These are phyloP conservation scores for Ceratorhiza oryzae-sativae DNA, from an alignment of 1,284 basidiomycete species.

Conservation along the genomic window DNA sequence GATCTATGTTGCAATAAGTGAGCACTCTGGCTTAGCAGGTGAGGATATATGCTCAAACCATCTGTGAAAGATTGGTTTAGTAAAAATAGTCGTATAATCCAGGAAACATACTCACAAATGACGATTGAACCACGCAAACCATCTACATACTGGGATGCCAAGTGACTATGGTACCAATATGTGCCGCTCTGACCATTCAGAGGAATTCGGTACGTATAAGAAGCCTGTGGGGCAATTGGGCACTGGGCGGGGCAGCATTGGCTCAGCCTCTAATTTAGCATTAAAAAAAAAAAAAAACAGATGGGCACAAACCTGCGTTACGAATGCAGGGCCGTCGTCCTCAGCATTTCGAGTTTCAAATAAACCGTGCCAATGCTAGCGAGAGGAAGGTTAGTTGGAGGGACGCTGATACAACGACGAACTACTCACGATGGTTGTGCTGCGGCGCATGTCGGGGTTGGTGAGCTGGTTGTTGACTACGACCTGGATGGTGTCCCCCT, in stretches of 20 bases:
- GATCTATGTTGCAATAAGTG: slow-evolving; percentile 47
- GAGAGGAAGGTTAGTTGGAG: slow-evolving; percentile 12
- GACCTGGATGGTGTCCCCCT: slow-evolving; percentile 42
- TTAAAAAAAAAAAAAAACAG: no score
- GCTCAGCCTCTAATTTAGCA: slow-evolving; percentile 43
- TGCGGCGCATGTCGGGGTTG: slow-evolving; percentile 45
- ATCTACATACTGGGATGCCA: slow-evolving; percentile 59
- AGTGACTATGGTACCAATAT: slow-evolving; percentile 54
- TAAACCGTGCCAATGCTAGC: slow-evolving; percentile 61
- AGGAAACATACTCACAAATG: slow-evolving; percentile 45
- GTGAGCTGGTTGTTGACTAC: slow-evolving; percentile 44
- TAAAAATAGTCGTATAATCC: not conserved
- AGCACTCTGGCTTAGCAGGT: not conserved
- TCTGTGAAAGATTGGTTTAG: not conserved
- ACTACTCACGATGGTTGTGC: slow-evolving; percentile 46
- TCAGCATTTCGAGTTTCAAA: slow-evolving; percentile 53
- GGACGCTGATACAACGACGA: slow-evolving; percentile 4
- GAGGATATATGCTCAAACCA: not conserved
- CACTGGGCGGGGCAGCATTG: slow-evolving; percentile 54
- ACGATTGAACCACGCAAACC: slow-evolving; percentile 50
- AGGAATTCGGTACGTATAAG: slow-evolving; percentile 32
- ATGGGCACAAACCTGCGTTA: not conserved
- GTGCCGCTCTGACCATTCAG: slow-evolving; percentile 49
- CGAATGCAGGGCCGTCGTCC: slow-evolving; percentile 52
- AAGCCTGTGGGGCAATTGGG: slow-evolving; percentile 51